Conservation (phyloP, 2,329 filamentous ascomycete species). For the Aciculosporium take region DNA sequence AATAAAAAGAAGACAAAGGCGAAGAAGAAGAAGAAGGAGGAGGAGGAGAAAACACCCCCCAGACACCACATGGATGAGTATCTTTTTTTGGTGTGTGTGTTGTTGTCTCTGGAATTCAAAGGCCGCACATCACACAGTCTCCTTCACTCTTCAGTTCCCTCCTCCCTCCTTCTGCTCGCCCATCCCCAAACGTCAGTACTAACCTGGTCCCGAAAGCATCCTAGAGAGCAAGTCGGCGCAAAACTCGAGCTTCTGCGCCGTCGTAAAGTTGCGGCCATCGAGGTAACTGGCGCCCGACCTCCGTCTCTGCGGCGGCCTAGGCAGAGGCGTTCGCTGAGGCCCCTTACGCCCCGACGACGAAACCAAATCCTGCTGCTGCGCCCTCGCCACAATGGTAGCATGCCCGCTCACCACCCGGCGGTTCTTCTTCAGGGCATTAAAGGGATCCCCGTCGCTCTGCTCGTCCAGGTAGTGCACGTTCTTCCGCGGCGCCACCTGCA, state of each 20-base stretch:
- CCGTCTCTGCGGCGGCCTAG: conserved; percentile 23
- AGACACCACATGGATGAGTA: background rate
- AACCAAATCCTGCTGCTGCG: conserved; percentile 13
- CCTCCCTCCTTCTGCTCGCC: too few relatives aligned
- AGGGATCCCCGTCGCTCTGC: conserved; percentile 5
- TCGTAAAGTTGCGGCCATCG: conserved; percentile 20
- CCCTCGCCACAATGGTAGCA: conserved; percentile 3
- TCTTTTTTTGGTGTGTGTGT: background rate
- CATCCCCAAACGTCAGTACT: too few relatives aligned
- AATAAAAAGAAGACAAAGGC: background rate
- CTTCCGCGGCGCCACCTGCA: conserved; percentile 27
- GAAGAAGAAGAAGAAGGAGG: background rate
- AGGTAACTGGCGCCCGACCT: conserved; percentile 18
- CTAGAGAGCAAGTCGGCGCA: conserved; percentile 42
- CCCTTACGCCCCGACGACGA: conserved; percentile 15
- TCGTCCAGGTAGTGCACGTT: conserved; percentile 31
- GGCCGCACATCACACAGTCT: too few relatives aligned
- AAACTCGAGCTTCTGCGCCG: conserved; percentile 37
- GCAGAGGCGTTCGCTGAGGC: conserved; percentile 14
- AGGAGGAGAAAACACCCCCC: background rate
- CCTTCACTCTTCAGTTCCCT: too few relatives aligned
- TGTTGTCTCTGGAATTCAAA: too few relatives aligned
- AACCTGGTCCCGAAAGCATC: conserved; percentile 49
- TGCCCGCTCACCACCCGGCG: conserved; percentile 23
- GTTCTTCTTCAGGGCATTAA: conserved; percentile 23